Evolutionary conservation across 1,139 yeast species (phyloP).

Genomic region (Geotrichum cucujoidarum): DNA sequence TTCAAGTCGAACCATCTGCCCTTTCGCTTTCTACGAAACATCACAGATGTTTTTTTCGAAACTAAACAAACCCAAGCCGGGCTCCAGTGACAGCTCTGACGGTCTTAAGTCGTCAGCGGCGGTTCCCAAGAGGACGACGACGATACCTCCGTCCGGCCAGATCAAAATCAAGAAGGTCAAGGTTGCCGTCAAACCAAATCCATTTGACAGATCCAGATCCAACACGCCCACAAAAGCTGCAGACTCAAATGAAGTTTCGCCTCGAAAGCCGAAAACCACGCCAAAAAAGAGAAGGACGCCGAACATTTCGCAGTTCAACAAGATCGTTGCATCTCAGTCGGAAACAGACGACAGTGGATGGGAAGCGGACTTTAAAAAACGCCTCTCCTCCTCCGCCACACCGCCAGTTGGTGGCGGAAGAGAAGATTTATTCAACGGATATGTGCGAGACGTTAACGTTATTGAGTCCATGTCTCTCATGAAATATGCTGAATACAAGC

Average conservation of each 20-base stretch:
- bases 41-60: slow-evolving; percentile 16
- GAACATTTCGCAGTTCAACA: slow-evolving; percentile 13
- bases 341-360: slow-evolving; percentile 16
- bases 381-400: slow-evolving; percentile 6
- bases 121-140: background rate
- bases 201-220: background rate
- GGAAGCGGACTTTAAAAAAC: slow-evolving; percentile 13
- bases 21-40: no score
- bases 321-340: slow-evolving; percentile 9
- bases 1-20: no score
- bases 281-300: slow-evolving; percentile 12
- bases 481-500: slow-evolving; percentile 14
- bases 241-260: background rate
- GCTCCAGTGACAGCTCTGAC: background rate
- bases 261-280: background rate
- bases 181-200: slow-evolving; percentile 7
- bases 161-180: slow-evolving; percentile 12
- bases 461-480: slow-evolving; percentile 15
- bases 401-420: slow-evolving; percentile 6
- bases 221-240: background rate
- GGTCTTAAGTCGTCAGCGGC: background rate
- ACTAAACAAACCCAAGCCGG: slow-evolving; percentile 4
- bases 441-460: slow-evolving; percentile 2
- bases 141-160: slow-evolving; percentile 7
- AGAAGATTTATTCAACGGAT: slow-evolving; percentile 10